phyloP scores from a whole-genome alignment of 495 filamentous ascomycete species.

The Hamigera avellanea region DNA sequence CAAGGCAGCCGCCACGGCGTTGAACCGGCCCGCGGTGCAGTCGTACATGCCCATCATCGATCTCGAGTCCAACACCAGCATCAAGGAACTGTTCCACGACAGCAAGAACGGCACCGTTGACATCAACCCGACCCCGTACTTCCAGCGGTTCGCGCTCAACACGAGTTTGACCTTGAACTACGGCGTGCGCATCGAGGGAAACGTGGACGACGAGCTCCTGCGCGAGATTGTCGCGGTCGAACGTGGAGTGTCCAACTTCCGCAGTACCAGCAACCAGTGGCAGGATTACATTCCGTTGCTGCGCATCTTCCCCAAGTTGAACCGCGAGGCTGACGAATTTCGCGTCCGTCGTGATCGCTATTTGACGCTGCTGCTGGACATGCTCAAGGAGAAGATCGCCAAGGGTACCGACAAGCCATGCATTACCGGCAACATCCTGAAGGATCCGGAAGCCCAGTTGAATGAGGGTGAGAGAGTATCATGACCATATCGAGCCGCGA shows the following conservation, averaged over 20 bases:
- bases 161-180: conserved; percentile 58
- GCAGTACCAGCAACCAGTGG: conserved; percentile 59
- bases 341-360: conserved; percentile 44
- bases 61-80: conserved; percentile 51
- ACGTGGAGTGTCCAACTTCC: conserved; percentile 49
- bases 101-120: conserved; percentile 43
- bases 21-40: conserved; percentile 55
- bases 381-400: conserved; percentile 47
- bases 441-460: conserved; percentile 50
- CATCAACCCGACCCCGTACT: conserved; percentile 53
- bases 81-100: conserved; percentile 51
- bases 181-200: conserved; percentile 49
- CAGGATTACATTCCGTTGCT: conserved; percentile 58
- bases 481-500: no score
- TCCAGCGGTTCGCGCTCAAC: conserved; percentile 57
- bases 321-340: conserved; percentile 41
- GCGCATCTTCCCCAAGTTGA: conserved; percentile 43
- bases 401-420: conserved; percentile 57
- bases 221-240: conserved; percentile 54
- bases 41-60: conserved; percentile 66
- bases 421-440: conserved; percentile 57
- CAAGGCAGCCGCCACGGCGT: conserved; percentile 58
- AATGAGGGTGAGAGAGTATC: conserved; percentile 35
- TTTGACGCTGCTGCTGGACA: conserved; percentile 44
- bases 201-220: conserved; percentile 44